Evolutionary conservation across 495 filamentous ascomycete species (phyloP).

Genomic region (Aspergillus baeticus): DNA sequence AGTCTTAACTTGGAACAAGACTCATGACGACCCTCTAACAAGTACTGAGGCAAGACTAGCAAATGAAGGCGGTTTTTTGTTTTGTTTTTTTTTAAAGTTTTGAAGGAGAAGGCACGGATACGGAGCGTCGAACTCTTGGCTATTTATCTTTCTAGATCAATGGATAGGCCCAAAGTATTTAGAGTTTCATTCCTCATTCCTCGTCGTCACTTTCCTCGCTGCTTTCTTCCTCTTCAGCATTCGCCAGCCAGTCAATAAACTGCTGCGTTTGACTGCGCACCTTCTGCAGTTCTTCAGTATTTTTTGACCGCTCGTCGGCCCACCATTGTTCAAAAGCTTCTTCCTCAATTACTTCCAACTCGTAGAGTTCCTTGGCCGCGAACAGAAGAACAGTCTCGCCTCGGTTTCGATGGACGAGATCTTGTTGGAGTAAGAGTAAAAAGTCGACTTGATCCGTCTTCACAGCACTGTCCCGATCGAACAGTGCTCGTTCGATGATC

Average conservation of each 20-base stretch:
- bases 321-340: slow-evolving; percentile 90
- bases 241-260: slow-evolving; percentile 83
- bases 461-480: slow-evolving; percentile 54
- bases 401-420: slow-evolving; percentile 59
- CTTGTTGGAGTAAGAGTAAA: slow-evolving; percentile 75
- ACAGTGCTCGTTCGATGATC: slow-evolving; percentile 57
- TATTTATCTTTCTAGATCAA: not conserved
- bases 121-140: too few species aligned
- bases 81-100: too few species aligned
- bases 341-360: slow-evolving; percentile 82
- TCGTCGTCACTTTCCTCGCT: slow-evolving; percentile 61
- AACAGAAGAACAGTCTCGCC: slow-evolving; percentile 70
- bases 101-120: too few species aligned
- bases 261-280: slow-evolving; percentile 71
- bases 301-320: slow-evolving; percentile 64
- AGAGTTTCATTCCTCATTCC: slow-evolving; percentile 28
- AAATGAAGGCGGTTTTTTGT: too few species aligned
- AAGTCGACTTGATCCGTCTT: slow-evolving; percentile 82
- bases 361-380: slow-evolving; percentile 76
- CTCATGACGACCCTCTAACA: too few species aligned
- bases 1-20: too few species aligned
- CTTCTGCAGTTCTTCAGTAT: slow-evolving; percentile 61
- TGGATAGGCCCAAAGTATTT: slow-evolving; percentile 20
- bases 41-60: too few species aligned
- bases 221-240: slow-evolving; percentile 76